phyloP scores from a whole-genome alignment of 164 flowering plant species.

The Chimonanthus salicifolius region DNA sequence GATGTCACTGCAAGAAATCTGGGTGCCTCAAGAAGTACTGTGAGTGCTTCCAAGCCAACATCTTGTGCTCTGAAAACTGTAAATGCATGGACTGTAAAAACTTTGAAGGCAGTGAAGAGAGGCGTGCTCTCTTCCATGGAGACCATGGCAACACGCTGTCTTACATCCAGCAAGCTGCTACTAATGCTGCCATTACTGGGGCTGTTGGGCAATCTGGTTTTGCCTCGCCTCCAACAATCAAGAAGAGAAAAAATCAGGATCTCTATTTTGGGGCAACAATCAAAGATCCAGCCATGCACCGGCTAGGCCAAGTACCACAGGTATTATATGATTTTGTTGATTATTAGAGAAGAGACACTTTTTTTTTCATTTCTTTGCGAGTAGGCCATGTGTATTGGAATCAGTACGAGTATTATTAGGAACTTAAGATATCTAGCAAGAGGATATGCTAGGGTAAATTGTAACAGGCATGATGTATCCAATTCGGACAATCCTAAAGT shows the following conservation, averaged over 20 bases:
- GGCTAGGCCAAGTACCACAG: constrained; percentile 58
- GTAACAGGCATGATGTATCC: no score
- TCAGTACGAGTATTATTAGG: no score
- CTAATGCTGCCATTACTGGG: constrained; percentile 95
- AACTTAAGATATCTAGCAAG: no score
- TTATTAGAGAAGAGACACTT: neutral
- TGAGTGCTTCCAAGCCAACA: constrained; percentile 96
- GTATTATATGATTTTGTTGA: constrained; percentile 26
- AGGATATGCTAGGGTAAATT: no score
- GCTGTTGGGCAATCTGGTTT: constrained; percentile 93
- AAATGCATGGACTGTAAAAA: constrained; percentile 96
- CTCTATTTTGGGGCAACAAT: constrained; percentile 39
- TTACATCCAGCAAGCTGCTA: constrained; percentile 79
- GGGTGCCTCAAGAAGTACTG: constrained; percentile 98
- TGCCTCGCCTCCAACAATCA: constrained; percentile 67
- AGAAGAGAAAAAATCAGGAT: constrained; percentile 74
- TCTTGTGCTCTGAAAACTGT: constrained; percentile 95
- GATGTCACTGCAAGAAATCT: constrained; percentile 97
- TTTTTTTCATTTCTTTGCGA: neutral
- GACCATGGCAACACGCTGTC: constrained; percentile 62
- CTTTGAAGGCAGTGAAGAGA: constrained; percentile 96
- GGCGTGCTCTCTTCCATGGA: constrained; percentile 80
- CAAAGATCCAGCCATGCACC: constrained; percentile 49
- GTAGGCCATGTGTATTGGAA: no score
- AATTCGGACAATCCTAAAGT: no score